Evolutionary conservation across 306 rosid species (phyloP).

Genomic region (Amphicarpaea edgeworthii): DNA sequence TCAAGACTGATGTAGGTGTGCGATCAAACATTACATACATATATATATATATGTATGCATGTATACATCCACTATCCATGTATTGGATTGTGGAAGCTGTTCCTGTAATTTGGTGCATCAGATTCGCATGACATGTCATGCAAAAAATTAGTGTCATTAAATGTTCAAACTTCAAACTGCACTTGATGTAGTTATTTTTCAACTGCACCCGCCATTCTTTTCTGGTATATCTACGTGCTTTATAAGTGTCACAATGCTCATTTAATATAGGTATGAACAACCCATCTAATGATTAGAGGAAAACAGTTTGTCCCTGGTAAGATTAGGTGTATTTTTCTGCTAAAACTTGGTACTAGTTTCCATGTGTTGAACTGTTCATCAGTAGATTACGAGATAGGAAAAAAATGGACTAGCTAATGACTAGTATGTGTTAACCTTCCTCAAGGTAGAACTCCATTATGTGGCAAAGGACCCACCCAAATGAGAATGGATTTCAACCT

Average conservation of each 20-base stretch:
- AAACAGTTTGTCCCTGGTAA: neutral
- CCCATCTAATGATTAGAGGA: constrained; percentile 14
- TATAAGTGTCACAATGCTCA: constrained; percentile 5
- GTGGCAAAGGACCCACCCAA: constrained; percentile 1
- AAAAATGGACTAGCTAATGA: neutral
- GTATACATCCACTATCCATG: neutral
- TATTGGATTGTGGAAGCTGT: neutral
- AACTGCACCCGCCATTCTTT: neutral
- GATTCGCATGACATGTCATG: neutral
- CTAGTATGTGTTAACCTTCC: neutral
- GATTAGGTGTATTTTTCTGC: neutral
- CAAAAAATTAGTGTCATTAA: neutral
- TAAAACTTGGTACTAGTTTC: neutral
- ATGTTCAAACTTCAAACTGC: constrained; percentile 21
- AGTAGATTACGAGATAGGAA: neutral
- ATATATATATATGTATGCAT: no score
- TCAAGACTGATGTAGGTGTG: constrained; percentile 30
- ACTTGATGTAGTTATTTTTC: constrained; percentile 7
- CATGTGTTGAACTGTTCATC: neutral
- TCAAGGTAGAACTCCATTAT: neutral
- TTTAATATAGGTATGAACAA: constrained; percentile 10
- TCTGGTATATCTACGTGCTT: neutral
- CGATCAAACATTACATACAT: constrained; percentile 3
- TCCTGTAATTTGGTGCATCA: neutral
- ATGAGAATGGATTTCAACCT: neutral